Base-by-base conservation (phyloP, 2,329 filamentous ascomycete genomes). In the Chrysoporthe cubensis region DNA sequence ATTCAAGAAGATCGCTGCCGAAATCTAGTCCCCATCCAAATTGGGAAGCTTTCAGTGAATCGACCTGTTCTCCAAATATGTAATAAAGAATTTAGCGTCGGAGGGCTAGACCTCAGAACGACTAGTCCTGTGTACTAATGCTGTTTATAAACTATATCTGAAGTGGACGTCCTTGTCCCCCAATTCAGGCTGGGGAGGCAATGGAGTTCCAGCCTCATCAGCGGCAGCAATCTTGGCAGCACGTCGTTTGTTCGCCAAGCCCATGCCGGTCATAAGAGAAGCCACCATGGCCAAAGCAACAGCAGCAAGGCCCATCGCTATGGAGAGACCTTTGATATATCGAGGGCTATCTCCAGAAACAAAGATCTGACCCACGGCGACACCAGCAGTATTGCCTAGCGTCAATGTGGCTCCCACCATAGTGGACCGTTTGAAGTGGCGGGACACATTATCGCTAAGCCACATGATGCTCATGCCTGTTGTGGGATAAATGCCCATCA, bases 341-440 rank as follows among this genome's bases (percentile, higher is more conserved):
- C 77, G 70, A 0, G 75, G 75, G 66, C 76, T 66, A 64, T 72
- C 66, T 32, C 72, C 16, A 59, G 73, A 67, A 61, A 75, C 74
- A 66, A 80, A 85, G 0, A 85, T 78, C 68, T 84, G 83, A 0
- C 81, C 82, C 0, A 81, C 80, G 0, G 82, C 81, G 9, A 85
- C 80, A 13, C 83, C 83, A 0, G 82, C 82, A 1, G 78, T 80
- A 43, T 85, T 85, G 1, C 79, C 83, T 0, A 85, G 77, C 0
- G 82, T 83, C 62, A 82, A 80, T 11, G 83, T 79, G 40, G 82
- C 73, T 1, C 82, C 82, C 13, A 85, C 79, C 3, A 79, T 81
- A 0, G 83, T 78, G 0, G 83, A 82, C 18, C 83, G 79, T 37
- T 82, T 79, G 72, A 83, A 83, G 56, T 85, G 82, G 1, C 79